Evolutionary conservation across 2,329 filamentous ascomycete genomes (phyloP).

Genomic region (Colletotrichum australisinense): DNA sequence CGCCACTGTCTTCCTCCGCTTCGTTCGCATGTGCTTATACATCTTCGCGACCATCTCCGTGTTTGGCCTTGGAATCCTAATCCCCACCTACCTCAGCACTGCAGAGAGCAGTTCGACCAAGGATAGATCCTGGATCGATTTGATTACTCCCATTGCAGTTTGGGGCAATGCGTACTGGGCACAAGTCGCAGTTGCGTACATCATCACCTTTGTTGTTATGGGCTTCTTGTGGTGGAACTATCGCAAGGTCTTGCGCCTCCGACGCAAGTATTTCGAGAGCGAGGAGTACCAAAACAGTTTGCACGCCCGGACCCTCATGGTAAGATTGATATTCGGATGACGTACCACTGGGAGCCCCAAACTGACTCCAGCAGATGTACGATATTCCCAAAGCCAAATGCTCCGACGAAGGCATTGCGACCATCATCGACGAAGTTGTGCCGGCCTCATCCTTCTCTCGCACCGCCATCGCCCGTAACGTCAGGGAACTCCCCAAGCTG

Average conservation of each 20-base stretch:
- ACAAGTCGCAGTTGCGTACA: conserved; percentile 68
- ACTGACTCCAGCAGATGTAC: conserved; percentile 71
- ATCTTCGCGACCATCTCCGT: conserved; percentile 82
- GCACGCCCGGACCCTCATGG: conserved; percentile 79
- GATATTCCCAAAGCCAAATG: conserved; percentile 83
- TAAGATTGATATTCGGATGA: conserved; percentile 43
- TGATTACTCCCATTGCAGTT: conserved; percentile 70
- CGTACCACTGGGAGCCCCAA: neutral
- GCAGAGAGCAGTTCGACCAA: conserved; percentile 48
- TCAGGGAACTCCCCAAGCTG: conserved; percentile 87
- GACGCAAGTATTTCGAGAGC: conserved; percentile 84
- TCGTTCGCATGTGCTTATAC: conserved; percentile 91
- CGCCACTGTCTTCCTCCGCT: conserved; percentile 89
- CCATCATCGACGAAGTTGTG: conserved; percentile 83
- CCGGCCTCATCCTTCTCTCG: conserved; percentile 83
- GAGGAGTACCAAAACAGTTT: conserved; percentile 89
- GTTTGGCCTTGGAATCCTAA: conserved; percentile 79
- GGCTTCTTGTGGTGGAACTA: conserved; percentile 95
- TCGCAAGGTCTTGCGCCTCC: conserved; percentile 74
- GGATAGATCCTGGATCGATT: conserved; percentile 61
- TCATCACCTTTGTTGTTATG: conserved; percentile 80
- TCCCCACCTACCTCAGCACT: conserved; percentile 80
- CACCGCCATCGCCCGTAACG: conserved; percentile 88
- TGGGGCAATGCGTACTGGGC: conserved; percentile 68
- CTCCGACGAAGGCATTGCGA: conserved; percentile 87